Conservation (phyloP, 805 yeast genomes). For the Deakozyma indianensis region DNA sequence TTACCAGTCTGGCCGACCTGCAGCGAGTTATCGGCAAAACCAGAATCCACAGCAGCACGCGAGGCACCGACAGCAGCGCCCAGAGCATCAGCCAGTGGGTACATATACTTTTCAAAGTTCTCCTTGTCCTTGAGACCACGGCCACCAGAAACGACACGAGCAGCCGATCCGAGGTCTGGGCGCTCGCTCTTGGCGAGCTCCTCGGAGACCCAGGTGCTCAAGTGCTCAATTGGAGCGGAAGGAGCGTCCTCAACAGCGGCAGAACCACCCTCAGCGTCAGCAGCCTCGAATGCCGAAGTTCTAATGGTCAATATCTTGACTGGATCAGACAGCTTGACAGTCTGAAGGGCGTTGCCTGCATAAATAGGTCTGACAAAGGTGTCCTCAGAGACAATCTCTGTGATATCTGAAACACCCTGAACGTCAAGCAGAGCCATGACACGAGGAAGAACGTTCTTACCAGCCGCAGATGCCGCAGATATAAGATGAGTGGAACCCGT, state of each 20-base stretch:
- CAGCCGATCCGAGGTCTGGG: conserved; percentile 82
- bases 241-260: conserved; percentile 29
- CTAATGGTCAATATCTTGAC: conserved; percentile 64
- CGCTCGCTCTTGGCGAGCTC: conserved; percentile 64
- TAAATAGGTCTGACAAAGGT: conserved; percentile 88
- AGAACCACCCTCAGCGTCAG: conserved; percentile 25
- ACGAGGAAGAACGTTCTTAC: conserved; percentile 78
- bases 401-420: conserved; percentile 80
- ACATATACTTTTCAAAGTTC: conserved; percentile 59
- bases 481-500: conserved; percentile 53
- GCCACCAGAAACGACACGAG: conserved; percentile 79
- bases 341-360: conserved; percentile 87
- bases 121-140: conserved; percentile 86
- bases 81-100: conserved; percentile 71
- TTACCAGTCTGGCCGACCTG: conserved; percentile 99
- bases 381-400: conserved; percentile 45
- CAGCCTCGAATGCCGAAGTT: conserved; percentile 59
- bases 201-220: conserved; percentile 56
- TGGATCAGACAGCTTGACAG: conserved; percentile 57
- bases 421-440: conserved; percentile 71
- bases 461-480: conserved; percentile 72
- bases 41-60: conserved; percentile 95
- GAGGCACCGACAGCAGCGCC: conserved; percentile 96
- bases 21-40: conserved; percentile 87
- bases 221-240: conserved; percentile 21